These are phyloP conservation scores for Ogataea polymorpha DNA, from an alignment of 805 yeast genomes.

Conservation along the genomic window DNA sequence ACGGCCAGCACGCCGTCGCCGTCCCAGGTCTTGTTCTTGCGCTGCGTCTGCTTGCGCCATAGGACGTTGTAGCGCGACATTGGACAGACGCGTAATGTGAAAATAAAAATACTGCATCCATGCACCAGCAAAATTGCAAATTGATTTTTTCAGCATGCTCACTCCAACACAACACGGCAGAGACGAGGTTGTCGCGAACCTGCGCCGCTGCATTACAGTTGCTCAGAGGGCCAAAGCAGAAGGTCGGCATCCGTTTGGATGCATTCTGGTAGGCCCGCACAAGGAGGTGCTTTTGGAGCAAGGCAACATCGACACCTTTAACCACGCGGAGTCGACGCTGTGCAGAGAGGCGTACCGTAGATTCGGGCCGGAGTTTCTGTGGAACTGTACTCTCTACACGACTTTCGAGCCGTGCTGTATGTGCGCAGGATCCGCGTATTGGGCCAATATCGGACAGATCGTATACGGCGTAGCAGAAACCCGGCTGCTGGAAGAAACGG, in stretches of 20 bases:
- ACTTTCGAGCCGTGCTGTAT: conserved; percentile 33
- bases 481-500: conserved; percentile 23
- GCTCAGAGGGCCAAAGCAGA: conserved; percentile 20
- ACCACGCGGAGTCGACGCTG: conserved; percentile 30
- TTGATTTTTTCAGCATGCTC: neutral
- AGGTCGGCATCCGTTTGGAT: conserved; percentile 32
- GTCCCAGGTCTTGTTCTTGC: conserved; percentile 91
- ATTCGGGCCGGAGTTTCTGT: conserved; percentile 23
- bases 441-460: conserved; percentile 30
- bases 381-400: conserved; percentile 31
- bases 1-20: conserved; percentile 72
- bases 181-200: conserved; percentile 4
- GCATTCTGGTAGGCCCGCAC: conserved; percentile 27
- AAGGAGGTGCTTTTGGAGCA: conserved; percentile 23
- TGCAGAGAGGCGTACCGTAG: conserved; percentile 22
- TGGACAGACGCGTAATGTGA: conserved; percentile 1
- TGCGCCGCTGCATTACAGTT: conserved; percentile 16
- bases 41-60: conserved; percentile 68
- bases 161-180: neutral
- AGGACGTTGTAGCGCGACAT: conserved; percentile 36
- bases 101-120: conserved; percentile 1
- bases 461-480: conserved; percentile 26
- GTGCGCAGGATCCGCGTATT: conserved; percentile 31
- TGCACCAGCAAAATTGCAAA: neutral
- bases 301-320: conserved; percentile 30